A percentile compares a stretch with the other conserved stretches of the same genome.
These are phyloP conservation scores for Picochlorum sp. DNA, from an alignment of 139 green algal species.

Conservation along the genomic window DNA sequence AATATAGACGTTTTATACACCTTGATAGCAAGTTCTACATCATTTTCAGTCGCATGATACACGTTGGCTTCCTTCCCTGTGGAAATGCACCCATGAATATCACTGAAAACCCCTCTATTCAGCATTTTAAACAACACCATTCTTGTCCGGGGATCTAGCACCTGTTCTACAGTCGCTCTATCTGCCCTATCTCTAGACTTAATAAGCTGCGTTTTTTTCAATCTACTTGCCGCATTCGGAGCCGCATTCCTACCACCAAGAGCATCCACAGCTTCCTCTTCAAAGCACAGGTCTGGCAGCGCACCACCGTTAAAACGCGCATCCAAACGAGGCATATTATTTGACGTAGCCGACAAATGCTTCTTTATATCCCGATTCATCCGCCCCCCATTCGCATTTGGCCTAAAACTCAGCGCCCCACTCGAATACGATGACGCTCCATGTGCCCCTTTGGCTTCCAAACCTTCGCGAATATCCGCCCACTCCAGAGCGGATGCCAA, in stretches of 20 bases:
- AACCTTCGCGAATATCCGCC: constrained; percentile 50
- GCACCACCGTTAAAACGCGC: constrained; percentile 24
- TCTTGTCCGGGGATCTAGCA: constrained; percentile 83
- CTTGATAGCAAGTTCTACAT: constrained; percentile 86
- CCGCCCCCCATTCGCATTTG: constrained; percentile 19
- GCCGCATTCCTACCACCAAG: constrained; percentile 15
- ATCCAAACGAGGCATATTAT: constrained; percentile 42
- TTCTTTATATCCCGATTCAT: constrained; percentile 4
- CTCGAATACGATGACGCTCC: not conserved
- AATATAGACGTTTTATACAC: constrained; percentile 99
- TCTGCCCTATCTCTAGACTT: constrained; percentile 66
- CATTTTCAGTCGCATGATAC: constrained; percentile 64
- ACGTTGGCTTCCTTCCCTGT: constrained; percentile 99
- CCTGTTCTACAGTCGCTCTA: constrained; percentile 80
- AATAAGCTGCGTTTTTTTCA: not conserved
- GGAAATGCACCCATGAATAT: constrained; percentile 88
- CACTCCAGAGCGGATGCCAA: constrained; percentile 51
- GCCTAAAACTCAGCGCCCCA: not conserved
- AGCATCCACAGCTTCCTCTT: constrained; percentile 38
- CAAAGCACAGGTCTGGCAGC: not conserved
- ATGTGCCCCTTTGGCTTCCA: constrained; percentile 7
- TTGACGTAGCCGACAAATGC: not conserved
- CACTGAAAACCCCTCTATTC: constrained; percentile 65
- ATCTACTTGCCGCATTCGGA: not conserved
- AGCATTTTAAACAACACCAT: constrained; percentile 98